Base-by-base conservation (phyloP, 1,284 basidiomycete species). In the Marasmius oreades region DNA sequence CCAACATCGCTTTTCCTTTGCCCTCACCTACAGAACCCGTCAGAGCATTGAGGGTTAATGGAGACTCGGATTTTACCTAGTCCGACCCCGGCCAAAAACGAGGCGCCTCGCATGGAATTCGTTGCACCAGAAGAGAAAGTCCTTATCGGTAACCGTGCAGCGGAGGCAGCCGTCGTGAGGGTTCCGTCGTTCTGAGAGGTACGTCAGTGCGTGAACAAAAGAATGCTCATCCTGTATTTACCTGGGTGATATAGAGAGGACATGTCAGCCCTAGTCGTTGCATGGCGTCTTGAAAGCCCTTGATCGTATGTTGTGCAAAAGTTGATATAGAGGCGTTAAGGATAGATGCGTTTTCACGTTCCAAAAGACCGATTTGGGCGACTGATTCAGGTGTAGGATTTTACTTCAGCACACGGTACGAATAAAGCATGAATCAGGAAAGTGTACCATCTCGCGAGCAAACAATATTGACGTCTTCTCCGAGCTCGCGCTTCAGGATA, bases 71-170 rank as follows among this genome's bases (percentile, higher is more conserved):
- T 64, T 8, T 64, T 66, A 45, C 59, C 63, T 60, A 66, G 65
- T 51, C 74, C 73, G 10, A 79, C 62, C 0, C 75, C 73, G 0
- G 80, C 76, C 11, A 84, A 70, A 64, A 78, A 82, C 5, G 76
- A 77, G 2, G 81, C 81, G 1, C 81, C 82, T 44, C 81, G 70
- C 81, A 85, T 85, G 1, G 80, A 82, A 64, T 85, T 85, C 20
- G 82, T 85, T 0, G 81, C 77, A 5, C 82, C 82, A 8, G 77
- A 80, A 0, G 77, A 77, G 65, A 84, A 85, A 0, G 82, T 85
- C 47, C 77, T 73, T 60, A 85, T 80, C 0, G 82, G 82, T 18
- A 84, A 66, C 0, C 67, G 67, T 1, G 77, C 78, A 0, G 80
- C 82, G 39, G 77, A 69, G 1, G 70, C 67, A 14, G 77, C 77